phyloP scores from a whole-genome alignment of 2,329 filamentous ascomycete genomes.

The Aspergillus sp. region DNA sequence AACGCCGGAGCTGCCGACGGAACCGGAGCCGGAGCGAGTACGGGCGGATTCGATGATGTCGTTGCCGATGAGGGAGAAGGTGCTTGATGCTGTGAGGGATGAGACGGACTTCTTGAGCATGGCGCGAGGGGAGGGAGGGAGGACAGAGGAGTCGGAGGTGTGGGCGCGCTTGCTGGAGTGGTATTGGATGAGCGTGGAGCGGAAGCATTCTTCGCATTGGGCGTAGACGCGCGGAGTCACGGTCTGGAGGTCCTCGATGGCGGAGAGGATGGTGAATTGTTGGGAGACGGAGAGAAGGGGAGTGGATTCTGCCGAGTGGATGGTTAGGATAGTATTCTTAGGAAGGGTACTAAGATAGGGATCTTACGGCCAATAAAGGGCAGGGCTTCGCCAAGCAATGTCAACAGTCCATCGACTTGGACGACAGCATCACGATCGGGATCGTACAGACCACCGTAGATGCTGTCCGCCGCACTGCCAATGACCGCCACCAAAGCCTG shows the following conservation, averaged over 20 bases:
- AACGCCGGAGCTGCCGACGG: conserved; percentile 58
- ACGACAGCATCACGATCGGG: conserved; percentile 77
- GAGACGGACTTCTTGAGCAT: conserved; percentile 66
- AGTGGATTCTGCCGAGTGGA: conserved; percentile 48
- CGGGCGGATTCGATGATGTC: conserved; percentile 62
- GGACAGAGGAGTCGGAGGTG: conserved; percentile 22
- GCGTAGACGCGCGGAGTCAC: conserved; percentile 71
- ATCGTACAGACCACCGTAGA: conserved; percentile 87
- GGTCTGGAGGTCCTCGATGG: conserved; percentile 77
- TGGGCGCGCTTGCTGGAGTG: conserved; percentile 54
- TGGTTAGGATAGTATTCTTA: background rate
- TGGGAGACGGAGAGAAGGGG: conserved; percentile 68
- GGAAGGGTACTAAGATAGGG: background rate
- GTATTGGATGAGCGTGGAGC: conserved; percentile 70
- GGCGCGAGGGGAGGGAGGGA: conserved; percentile 60
- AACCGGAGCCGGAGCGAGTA: conserved; percentile 42
- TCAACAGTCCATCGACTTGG: conserved; percentile 81
- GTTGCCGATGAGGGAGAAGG: conserved; percentile 72
- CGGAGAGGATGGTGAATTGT: conserved; percentile 72
- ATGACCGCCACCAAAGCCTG: conserved; percentile 79
- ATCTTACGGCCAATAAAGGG: conserved; percentile 67
- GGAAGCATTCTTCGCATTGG: conserved; percentile 76
- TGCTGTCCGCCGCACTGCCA: conserved; percentile 82
- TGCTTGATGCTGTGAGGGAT: conserved; percentile 56
- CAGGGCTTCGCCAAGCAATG: conserved; percentile 79